Conservation (phyloP, 306 rosid species). For the Senna siamea region DNA sequence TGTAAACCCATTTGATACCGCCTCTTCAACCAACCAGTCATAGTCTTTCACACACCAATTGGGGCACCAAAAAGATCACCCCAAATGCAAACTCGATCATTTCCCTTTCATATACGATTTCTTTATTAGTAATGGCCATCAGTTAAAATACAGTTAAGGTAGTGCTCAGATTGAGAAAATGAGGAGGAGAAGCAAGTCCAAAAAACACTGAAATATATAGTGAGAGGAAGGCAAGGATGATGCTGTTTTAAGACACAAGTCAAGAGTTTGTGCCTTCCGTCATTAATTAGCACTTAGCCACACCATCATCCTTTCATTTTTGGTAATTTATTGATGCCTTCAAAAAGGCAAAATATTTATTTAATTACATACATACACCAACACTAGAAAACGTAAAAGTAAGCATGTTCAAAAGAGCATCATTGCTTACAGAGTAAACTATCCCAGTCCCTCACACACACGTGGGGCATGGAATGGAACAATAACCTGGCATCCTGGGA, state of each 20-base stretch:
- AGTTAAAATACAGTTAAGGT: not conserved
- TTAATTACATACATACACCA: not conserved
- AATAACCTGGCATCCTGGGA: slow-evolving; percentile 17
- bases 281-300: not conserved
- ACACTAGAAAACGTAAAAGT: not conserved
- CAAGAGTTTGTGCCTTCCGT: not conserved
- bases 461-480: slow-evolving; percentile 34
- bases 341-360: not conserved
- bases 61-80: not conserved
- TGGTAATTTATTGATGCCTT: not conserved
- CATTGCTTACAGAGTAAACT: slow-evolving; percentile 33
- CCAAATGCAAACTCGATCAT: not conserved
- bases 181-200: too few species aligned
- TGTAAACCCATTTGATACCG: slow-evolving; percentile 20
- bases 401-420: not conserved
- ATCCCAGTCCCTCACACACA: too few species aligned
- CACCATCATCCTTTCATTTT: too few species aligned
- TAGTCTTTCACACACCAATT: not conserved
- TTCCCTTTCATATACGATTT: not conserved
- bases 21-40: slow-evolving; percentile 39
- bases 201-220: too few species aligned
- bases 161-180: too few species aligned
- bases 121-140: not conserved
- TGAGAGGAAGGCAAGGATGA: too few species aligned
- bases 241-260: not conserved